Evolutionary conservation across 2,329 filamentous ascomycete genomes (phyloP).

Genomic region (Fusarium sp.): DNA sequence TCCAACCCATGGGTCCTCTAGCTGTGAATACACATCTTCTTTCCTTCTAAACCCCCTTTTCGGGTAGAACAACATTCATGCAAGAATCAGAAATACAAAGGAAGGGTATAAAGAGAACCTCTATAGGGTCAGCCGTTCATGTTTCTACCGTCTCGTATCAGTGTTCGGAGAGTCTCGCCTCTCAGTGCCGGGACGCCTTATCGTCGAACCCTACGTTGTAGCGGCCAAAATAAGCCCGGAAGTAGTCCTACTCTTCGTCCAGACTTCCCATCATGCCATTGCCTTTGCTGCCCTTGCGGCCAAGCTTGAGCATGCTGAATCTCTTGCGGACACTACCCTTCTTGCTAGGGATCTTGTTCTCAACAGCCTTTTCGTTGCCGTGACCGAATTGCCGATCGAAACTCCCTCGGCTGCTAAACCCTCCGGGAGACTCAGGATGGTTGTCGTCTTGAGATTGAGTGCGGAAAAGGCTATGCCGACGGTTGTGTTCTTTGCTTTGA

Average conservation of each 20-base stretch:
- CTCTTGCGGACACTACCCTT: conserved; percentile 78
- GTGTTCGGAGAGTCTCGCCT: conserved; percentile 10
- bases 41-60: background rate
- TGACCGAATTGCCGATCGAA: conserved; percentile 42
- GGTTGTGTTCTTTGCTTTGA: conserved; percentile 45
- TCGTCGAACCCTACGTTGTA: conserved; percentile 39
- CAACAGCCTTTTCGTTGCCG: conserved; percentile 37
- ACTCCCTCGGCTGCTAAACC: conserved; percentile 42
- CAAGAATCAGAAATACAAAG: conserved; percentile 20
- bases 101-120: background rate
- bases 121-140: conserved; percentile 13
- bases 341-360: conserved; percentile 52
- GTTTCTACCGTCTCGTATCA: conserved; percentile 3
- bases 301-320: conserved; percentile 79
- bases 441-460: conserved; percentile 47
- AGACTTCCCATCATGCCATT: conserved; percentile 62
- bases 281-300: conserved; percentile 71
- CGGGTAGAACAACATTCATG: background rate
- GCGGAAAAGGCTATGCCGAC: conserved; percentile 58
- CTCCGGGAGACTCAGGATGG: conserved; percentile 37
- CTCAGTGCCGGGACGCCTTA: conserved; percentile 9
- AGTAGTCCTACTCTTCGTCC: conserved; percentile 62
- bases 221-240: conserved; percentile 45
- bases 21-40: conserved; percentile 14
- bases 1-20: conserved; percentile 24